A percentile compares a stretch with the other conserved stretches of the same genome.
Conservation (phyloP, 441 rosid genomes). For the Syzygium malaccense region DNA sequence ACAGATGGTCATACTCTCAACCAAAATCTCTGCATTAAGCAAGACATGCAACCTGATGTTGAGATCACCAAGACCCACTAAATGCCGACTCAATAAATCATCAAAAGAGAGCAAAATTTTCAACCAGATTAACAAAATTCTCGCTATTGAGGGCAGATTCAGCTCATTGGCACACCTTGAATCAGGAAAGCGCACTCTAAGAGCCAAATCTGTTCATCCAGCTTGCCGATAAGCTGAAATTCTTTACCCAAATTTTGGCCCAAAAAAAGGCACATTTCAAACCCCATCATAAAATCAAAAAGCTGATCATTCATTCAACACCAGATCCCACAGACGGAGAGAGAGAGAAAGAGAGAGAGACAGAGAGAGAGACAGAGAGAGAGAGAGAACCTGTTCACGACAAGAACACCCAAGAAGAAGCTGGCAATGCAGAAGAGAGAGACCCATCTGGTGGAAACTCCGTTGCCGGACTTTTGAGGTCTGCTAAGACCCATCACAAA, state of each 20-base stretch:
- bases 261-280: neutral
- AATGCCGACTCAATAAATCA: neutral
- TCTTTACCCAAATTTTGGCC: neutral
- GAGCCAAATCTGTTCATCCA: neutral
- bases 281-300: conserved; percentile 8
- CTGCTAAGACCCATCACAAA: conserved; percentile 63
- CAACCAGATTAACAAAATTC: neutral
- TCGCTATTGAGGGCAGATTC: neutral
- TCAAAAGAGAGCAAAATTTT: neutral
- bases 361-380: conserved; percentile 4
- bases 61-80: neutral
- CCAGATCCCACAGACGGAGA: conserved; percentile 30
- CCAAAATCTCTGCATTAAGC: neutral
- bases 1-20: neutral
- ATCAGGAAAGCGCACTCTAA: neutral
- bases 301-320: conserved; percentile 12
- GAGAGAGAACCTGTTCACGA: conserved; percentile 65
- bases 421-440: conserved; percentile 77
- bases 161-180: neutral
- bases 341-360: neutral
- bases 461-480: conserved; percentile 59
- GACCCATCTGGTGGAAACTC: conserved; percentile 83
- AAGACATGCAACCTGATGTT: neutral
- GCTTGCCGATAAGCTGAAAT: neutral
- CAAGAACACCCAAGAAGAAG: conserved; percentile 83